A percentile compares a stretch with the other conserved stretches of the same genome.
Conservation (phyloP, 1,284 basidiomycete species). For the Moniliophthora roreri region DNA sequence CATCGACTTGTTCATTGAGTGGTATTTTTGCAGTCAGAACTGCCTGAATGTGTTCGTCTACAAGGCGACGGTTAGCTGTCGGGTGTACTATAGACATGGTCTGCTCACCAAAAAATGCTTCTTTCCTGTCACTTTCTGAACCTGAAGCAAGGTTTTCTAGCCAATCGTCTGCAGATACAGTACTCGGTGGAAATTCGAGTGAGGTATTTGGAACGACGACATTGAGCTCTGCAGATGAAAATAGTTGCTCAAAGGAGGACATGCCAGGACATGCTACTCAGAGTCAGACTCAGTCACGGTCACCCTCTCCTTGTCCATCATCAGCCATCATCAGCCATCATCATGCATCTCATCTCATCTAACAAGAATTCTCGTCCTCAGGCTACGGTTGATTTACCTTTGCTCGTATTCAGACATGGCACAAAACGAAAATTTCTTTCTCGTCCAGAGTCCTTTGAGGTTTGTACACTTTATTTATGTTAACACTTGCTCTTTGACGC, state of each 20-base stretch:
- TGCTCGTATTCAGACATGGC: conserved; percentile 20
- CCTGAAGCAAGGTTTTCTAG: background rate
- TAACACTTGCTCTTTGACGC: background rate
- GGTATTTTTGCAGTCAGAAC: conserved; percentile 58
- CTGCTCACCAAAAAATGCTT: conserved; percentile 1
- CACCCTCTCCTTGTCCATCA: too few relatives aligned
- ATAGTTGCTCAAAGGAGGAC: background rate
- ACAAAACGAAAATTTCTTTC: conserved; percentile 23
- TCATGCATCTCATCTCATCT: conserved; percentile 25
- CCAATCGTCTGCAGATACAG: conserved; percentile 22
- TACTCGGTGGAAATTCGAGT: background rate
- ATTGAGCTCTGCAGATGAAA: background rate
- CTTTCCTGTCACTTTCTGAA: background rate
- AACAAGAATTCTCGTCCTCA: conserved; percentile 16
- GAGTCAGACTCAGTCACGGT: too few relatives aligned
- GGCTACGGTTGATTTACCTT: conserved; percentile 20
- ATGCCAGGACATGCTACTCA: too few relatives aligned
- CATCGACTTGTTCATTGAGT: conserved; percentile 31
- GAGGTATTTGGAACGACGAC: conserved; percentile 3
- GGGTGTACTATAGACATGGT: background rate
- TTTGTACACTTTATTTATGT: conserved; percentile 7
- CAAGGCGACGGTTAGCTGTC: too few relatives aligned
- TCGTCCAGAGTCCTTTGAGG: conserved; percentile 22
- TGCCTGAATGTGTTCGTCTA: conserved; percentile 76
- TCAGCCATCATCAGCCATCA: too few relatives aligned